A percentile compares a stretch with the other conserved stretches of the same genome.
Evolutionary conservation across 176 grass and related monocot genomes (phyloP).

Genomic region (Aechmea fasciata): DNA sequence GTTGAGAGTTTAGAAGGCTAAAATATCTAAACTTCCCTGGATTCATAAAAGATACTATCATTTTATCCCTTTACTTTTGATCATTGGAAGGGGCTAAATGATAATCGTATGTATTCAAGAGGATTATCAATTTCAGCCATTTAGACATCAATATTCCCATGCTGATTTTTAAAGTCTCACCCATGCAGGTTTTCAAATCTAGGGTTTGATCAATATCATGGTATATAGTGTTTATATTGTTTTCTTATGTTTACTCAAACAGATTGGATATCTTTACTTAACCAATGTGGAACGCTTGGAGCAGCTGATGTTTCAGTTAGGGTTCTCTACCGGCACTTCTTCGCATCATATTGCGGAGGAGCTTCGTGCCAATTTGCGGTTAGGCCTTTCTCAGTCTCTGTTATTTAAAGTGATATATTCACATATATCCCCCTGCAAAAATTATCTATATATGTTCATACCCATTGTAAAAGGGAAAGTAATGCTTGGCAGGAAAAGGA

Average conservation of each 20-base stretch:
- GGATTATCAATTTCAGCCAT: too few species aligned
- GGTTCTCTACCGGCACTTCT: slow-evolving; percentile 83
- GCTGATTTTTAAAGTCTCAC: too few species aligned
- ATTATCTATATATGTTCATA: background rate
- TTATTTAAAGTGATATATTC: background rate
- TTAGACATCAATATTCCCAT: too few species aligned
- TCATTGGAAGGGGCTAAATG: slow-evolving; percentile 1
- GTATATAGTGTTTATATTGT: too few species aligned
- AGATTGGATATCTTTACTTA: slow-evolving; percentile 92
- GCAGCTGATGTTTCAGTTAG: slow-evolving; percentile 84
- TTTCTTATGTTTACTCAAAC: slow-evolving; percentile 16
- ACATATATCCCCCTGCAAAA: background rate
- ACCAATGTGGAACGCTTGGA: slow-evolving; percentile 84
- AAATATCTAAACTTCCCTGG: background rate
- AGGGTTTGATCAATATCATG: too few species aligned
- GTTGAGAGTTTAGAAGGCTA: background rate
- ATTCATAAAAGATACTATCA: slow-evolving; percentile 1
- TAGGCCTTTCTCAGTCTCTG: slow-evolving; percentile 13
- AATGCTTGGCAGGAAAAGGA: background rate
- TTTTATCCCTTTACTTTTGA: background rate
- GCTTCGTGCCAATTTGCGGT: slow-evolving; percentile 46
- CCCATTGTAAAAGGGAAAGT: background rate
- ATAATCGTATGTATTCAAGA: background rate
- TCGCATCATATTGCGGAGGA: slow-evolving; percentile 74
- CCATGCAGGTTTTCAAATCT: too few species aligned